These are phyloP conservation scores for Xylaria longipes DNA, from an alignment of 495 filamentous ascomycete genomes.

Conservation along the genomic window DNA sequence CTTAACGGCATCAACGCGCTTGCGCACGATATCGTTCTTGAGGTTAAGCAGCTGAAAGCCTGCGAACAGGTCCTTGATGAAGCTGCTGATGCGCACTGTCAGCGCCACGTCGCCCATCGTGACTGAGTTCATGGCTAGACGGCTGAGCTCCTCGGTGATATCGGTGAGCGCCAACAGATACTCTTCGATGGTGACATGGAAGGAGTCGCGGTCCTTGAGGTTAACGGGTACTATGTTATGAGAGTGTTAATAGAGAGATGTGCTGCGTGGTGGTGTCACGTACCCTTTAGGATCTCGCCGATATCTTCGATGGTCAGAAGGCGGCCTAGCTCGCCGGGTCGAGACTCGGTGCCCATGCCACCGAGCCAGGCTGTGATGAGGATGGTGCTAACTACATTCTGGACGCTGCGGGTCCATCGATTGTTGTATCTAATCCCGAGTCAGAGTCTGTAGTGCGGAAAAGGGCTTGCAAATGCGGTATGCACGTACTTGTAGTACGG, in stretches of 20 bases:
- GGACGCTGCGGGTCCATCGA: constrained; percentile 82
- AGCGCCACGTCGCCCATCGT: constrained; percentile 87
- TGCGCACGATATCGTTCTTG: constrained; percentile 91
- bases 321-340: constrained; percentile 55
- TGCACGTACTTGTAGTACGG: constrained; percentile 84
- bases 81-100: constrained; percentile 83
- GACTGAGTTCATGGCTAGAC: constrained; percentile 94
- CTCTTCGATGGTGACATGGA: constrained; percentile 96
- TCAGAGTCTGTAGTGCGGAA: constrained; percentile 10
- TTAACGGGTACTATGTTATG: constrained; percentile 82
- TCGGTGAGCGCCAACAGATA: constrained; percentile 87
- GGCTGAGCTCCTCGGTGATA: constrained; percentile 88
- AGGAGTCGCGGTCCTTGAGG: constrained; percentile 85
- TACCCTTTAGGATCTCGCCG: constrained; percentile 76
- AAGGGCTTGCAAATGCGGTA: not conserved
- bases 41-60: constrained; percentile 96
- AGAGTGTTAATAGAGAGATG: not conserved
- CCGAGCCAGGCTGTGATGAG: constrained; percentile 81
- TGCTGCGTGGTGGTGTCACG: constrained; percentile 22
- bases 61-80: constrained; percentile 93
- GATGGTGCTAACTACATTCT: constrained; percentile 77
- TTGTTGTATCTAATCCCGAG: constrained; percentile 67
- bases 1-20: constrained; percentile 91
- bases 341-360: constrained; percentile 55
- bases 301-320: constrained; percentile 90